Evolutionary conservation across 2,329 filamentous ascomycete species (phyloP), one percentile per base, ranked within the genome.

Genomic region (Tricladium varicosporioides): DNA sequence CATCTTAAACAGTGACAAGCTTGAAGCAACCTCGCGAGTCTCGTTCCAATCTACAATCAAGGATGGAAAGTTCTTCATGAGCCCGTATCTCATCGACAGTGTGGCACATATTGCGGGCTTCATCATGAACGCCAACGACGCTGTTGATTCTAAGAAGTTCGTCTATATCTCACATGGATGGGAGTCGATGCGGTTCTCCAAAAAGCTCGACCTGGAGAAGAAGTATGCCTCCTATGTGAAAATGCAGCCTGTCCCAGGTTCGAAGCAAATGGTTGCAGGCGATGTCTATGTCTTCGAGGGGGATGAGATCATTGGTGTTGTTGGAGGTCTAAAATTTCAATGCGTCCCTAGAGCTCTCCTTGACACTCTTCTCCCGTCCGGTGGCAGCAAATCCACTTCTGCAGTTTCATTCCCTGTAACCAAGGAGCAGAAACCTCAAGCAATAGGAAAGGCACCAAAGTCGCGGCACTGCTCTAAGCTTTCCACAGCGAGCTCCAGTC

Each of bases 151-250:
- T 2, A 74, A 77, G n/a, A 74, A 79, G 47, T 73, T 80, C 57
- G 78, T 83, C 49, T 84, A 75, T 67, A 80, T 84, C 63, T 82
- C 80, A 4, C 81, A 84, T 63, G 81, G 81, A 27, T 84, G 81
- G 81, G 76, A 77, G 19, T 76, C 74, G 1, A 70, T 83, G 63
- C 73, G 76, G 19, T 77, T 80, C 58, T 71, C 74, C 2, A 76
- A 80, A 63, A 75, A 72, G 11, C 72, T 76, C 0, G 69, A 72
- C 8, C 63, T 69, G 5, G 66, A 64, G 32, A 79, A 78, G 69
- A 73, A 74, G 2, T 84, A 53, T 36, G 11, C 42, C 7, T 32
- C 47, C 5, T 48, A 48, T 32, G 19, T 53, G 31, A 75, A 78
- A 45, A 84, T 84, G 81, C 63, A 72, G n/a, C 66, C 70, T 4